Conservation (phyloP, 2,329 filamentous ascomycete genomes). For the Stagonosporopsis vannaccii region DNA sequence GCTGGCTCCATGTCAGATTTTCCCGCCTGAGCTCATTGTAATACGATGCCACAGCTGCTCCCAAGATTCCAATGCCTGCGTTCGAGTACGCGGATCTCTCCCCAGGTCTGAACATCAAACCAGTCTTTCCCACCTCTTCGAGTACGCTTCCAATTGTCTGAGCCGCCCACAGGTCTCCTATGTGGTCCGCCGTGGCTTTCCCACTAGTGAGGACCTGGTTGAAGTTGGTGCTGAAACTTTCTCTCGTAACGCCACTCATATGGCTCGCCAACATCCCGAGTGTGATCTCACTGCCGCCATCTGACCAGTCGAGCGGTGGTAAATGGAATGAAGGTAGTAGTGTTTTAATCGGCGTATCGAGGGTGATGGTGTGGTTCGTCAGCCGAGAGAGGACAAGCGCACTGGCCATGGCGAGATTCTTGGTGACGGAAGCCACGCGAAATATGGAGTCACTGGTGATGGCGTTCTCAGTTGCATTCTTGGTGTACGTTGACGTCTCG, state of each 20-base stretch:
- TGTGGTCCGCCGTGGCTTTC: conserved; percentile 33
- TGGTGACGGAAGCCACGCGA: conserved; percentile 40
- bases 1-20: conserved; percentile 32
- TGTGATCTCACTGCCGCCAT: conserved; percentile 43
- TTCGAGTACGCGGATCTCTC: conserved; percentile 42
- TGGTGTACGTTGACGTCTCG: conserved; percentile 23
- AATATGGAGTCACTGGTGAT: conserved; percentile 43
- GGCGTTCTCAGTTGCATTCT: conserved; percentile 3
- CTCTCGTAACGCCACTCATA: conserved; percentile 37
- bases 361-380: conserved; percentile 7
- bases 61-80: conserved; percentile 38
- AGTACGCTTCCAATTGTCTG: conserved; percentile 30
- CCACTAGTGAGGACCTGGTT: conserved; percentile 35
- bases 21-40: conserved; percentile 31
- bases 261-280: conserved; percentile 44
- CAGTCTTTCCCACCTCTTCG: conserved; percentile 23
- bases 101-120: conserved; percentile 42
- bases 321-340: conserved; percentile 36
- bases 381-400: conserved; percentile 26
- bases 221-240: conserved; percentile 42
- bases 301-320: conserved; percentile 34
- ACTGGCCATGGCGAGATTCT: conserved; percentile 37
- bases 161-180: conserved; percentile 37
- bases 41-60: conserved; percentile 32
- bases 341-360: conserved; percentile 34